Evolutionary conservation across 768 basidiomycete species (phyloP).

Genomic region (Termitomyces eurrhizus): DNA sequence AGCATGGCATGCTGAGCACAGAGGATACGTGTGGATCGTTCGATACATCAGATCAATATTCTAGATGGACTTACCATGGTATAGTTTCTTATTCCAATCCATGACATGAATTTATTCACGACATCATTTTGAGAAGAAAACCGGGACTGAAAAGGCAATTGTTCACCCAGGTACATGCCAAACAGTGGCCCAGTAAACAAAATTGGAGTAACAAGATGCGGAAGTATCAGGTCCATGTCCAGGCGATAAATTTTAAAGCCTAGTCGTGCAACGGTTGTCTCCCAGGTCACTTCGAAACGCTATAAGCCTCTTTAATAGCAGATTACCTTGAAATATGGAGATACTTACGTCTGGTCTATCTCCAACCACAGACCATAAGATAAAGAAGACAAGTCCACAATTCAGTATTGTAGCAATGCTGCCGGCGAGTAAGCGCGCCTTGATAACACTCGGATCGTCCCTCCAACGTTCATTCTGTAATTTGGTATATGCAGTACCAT

Average conservation of each 20-base stretch:
- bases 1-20: neutral
- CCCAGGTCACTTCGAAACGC: slow-evolving; percentile 18
- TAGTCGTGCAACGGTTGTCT: slow-evolving; percentile 35
- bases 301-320: slow-evolving; percentile 2
- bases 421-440: slow-evolving; percentile 71
- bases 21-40: neutral
- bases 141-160: slow-evolving; percentile 51
- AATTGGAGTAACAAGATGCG: slow-evolving; percentile 66
- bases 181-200: slow-evolving; percentile 81
- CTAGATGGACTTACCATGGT: slow-evolving; percentile 31
- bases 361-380: slow-evolving; percentile 31
- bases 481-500: slow-evolving; percentile 24
- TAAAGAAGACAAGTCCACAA: slow-evolving; percentile 44
- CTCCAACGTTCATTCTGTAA: slow-evolving; percentile 52
- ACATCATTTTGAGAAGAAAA: slow-evolving; percentile 44
- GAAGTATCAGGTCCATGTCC: slow-evolving; percentile 21
- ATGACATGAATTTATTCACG: slow-evolving; percentile 37
- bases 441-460: slow-evolving; percentile 83
- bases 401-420: slow-evolving; percentile 56
- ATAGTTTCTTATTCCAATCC: slow-evolving; percentile 73
- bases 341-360: slow-evolving; percentile 18
- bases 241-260: slow-evolving; percentile 27
- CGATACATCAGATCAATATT: neutral
- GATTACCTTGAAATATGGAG: neutral
- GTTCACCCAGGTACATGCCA: slow-evolving; percentile 38